Evolutionary conservation across 352 stramenopile species (phyloP).

Genomic region (Thraustochytrium striatum): DNA sequence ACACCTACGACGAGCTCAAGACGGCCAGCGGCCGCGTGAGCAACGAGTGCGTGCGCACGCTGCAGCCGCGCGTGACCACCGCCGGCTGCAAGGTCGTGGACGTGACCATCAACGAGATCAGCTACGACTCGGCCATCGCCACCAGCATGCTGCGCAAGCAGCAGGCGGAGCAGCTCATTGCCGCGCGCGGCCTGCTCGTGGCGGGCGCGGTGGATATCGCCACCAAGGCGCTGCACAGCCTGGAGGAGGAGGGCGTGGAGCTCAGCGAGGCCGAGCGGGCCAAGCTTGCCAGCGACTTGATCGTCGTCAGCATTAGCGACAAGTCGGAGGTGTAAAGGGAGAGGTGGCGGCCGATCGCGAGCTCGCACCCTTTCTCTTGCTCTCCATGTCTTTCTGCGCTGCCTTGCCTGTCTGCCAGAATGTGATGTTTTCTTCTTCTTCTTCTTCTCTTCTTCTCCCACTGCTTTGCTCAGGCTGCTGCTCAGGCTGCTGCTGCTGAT

Average conservation of each 20-base stretch:
- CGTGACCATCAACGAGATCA: slow-evolving; percentile 42
- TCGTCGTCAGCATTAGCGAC: slow-evolving; percentile 30
- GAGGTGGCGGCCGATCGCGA: too few relatives aligned
- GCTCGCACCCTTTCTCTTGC: too few relatives aligned
- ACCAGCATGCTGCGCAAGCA: slow-evolving; percentile 43
- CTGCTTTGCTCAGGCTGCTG: too few relatives aligned
- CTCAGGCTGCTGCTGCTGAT: too few relatives aligned
- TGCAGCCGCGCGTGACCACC: not conserved
- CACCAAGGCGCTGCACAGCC: slow-evolving; percentile 7
- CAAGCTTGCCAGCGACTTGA: slow-evolving; percentile 33
- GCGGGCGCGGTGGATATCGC: slow-evolving; percentile 45
- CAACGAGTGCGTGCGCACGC: not conserved
- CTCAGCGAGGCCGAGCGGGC: slow-evolving; percentile 29
- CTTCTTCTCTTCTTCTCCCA: too few relatives aligned
- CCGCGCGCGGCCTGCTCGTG: slow-evolving; percentile 41
- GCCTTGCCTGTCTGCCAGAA: too few relatives aligned
- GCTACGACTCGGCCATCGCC: slow-evolving; percentile 45
- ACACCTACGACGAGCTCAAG: slow-evolving; percentile 43
- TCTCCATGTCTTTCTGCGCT: too few relatives aligned
- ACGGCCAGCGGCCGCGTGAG: not conserved
- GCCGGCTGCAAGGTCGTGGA: slow-evolving; percentile 25
- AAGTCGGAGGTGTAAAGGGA: too few relatives aligned
- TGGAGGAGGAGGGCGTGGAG: slow-evolving; percentile 17
- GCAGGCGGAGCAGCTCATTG: slow-evolving; percentile 43
- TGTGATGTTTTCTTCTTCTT: too few relatives aligned